These are phyloP conservation scores for Cercospora zeina DNA, from an alignment of 2,329 filamentous ascomycete genomes.

Conservation along the genomic window DNA sequence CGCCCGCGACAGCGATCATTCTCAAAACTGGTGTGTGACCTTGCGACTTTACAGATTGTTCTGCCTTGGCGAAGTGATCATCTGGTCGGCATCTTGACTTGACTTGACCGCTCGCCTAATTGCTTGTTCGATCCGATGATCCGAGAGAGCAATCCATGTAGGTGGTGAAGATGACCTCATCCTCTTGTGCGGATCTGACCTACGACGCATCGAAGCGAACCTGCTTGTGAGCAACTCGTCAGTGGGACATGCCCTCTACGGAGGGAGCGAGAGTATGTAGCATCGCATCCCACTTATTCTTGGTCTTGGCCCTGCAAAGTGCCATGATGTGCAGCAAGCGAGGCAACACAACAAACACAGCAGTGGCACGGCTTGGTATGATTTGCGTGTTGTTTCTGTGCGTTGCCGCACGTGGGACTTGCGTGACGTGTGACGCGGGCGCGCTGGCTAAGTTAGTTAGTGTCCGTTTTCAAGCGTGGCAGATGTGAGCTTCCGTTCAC, in stretches of 20 bases:
- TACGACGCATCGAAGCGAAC: neutral
- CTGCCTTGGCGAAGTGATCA: neutral
- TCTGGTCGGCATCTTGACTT: neutral
- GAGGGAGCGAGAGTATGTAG: neutral
- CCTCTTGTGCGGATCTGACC: neutral
- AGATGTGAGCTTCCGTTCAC: neutral
- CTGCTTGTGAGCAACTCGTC: neutral
- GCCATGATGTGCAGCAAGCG: conserved; percentile 1
- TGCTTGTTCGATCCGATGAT: neutral
- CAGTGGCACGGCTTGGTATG: conserved; percentile 1
- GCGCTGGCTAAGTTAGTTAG: neutral
- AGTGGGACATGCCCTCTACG: neutral
- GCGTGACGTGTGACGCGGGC: neutral
- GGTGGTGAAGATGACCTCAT: neutral
- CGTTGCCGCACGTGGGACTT: neutral
- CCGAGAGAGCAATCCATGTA: neutral
- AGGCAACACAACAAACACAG: conserved; percentile 5
- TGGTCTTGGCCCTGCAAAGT: neutral
- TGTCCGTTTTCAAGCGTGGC: neutral
- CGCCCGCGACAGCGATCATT: neutral
- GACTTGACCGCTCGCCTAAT: neutral
- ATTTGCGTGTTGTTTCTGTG: neutral
- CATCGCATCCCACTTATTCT: neutral
- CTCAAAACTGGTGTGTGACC: neutral
- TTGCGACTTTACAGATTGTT: neutral